A percentile compares a stretch with the other conserved stretches of the same genome.
Evolutionary conservation across 2,329 filamentous ascomycete species (phyloP).

Genomic region (Xylariaceae sp.): DNA sequence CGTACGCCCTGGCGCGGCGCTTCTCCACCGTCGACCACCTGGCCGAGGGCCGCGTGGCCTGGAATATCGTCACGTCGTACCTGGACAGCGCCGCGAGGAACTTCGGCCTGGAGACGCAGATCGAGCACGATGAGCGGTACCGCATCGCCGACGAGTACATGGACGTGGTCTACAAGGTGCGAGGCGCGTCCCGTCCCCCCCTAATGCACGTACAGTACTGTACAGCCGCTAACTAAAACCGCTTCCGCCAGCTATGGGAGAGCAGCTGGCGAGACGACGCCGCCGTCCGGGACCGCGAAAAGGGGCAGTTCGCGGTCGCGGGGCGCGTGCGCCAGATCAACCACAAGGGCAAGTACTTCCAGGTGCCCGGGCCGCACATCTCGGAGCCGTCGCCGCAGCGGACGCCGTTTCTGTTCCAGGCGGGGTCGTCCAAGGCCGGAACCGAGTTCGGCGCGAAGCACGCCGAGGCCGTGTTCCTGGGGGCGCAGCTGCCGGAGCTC

Average conservation of each 20-base stretch:
- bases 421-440: conserved; percentile 60
- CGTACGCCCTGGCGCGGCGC: conserved; percentile 61
- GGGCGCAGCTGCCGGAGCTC: conserved; percentile 52
- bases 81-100: conserved; percentile 62
- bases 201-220: too few species aligned
- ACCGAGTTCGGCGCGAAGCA: conserved; percentile 58
- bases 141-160: conserved; percentile 64
- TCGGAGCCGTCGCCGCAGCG: conserved; percentile 59
- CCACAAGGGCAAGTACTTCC: conserved; percentile 60
- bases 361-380: conserved; percentile 47
- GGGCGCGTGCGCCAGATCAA: conserved; percentile 60
- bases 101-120: conserved; percentile 57
- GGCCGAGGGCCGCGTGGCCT: conserved; percentile 62
- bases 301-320: conserved; percentile 60
- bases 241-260: conserved; percentile 47
- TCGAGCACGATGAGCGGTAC: conserved; percentile 64
- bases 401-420: conserved; percentile 61
- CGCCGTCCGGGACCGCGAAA: conserved; percentile 52
- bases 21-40: conserved; percentile 66
- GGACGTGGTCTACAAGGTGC: conserved; percentile 59
- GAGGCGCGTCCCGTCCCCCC: neutral
- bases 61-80: conserved; percentile 62
- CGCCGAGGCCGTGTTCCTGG: conserved; percentile 63
- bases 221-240: too few species aligned
- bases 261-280: conserved; percentile 60